Evolutionary conservation across 2,329 filamentous ascomycete species (phyloP).

Genomic region (Thermomyces lanuginosus): DNA sequence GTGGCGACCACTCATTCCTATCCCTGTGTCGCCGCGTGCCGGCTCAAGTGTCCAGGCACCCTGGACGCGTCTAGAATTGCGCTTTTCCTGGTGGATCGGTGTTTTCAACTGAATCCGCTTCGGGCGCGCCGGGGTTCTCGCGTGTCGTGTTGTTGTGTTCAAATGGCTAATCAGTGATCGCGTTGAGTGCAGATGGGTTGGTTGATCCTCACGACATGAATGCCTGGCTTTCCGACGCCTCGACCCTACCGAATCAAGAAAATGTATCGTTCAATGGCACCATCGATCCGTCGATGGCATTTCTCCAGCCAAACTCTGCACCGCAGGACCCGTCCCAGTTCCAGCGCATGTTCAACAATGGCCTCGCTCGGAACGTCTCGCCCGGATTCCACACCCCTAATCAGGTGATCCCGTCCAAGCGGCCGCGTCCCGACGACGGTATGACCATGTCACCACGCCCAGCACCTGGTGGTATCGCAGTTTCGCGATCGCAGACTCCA

Average conservation of each 20-base stretch:
- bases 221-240: slow-evolving; percentile 34
- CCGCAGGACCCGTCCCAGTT: slow-evolving; percentile 37
- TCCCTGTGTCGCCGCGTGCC: slow-evolving; percentile 8
- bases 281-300: slow-evolving; percentile 33
- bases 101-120: background rate
- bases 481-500: slow-evolving; percentile 83
- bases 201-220: slow-evolving; percentile 34
- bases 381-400: slow-evolving; percentile 65
- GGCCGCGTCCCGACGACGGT: slow-evolving; percentile 70
- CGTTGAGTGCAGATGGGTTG: slow-evolving; percentile 29
- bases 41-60: slow-evolving; percentile 7
- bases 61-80: slow-evolving; percentile 15
- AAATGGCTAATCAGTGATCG: too few relatives aligned
- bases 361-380: slow-evolving; percentile 66
- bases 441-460: slow-evolving; percentile 67
- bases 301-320: slow-evolving; percentile 30
- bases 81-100: slow-evolving; percentile 3
- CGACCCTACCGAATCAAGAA: slow-evolving; percentile 31
- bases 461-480: slow-evolving; percentile 55
- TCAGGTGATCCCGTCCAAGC: slow-evolving; percentile 76
- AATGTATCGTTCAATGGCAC: slow-evolving; percentile 33
- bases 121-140: slow-evolving; percentile 2
- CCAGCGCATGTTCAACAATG: slow-evolving; percentile 66
- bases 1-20: background rate
- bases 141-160: slow-evolving; percentile 6